Conservation (phyloP, 2,329 filamentous ascomycete genomes). For the Cytospora leucostoma region DNA sequence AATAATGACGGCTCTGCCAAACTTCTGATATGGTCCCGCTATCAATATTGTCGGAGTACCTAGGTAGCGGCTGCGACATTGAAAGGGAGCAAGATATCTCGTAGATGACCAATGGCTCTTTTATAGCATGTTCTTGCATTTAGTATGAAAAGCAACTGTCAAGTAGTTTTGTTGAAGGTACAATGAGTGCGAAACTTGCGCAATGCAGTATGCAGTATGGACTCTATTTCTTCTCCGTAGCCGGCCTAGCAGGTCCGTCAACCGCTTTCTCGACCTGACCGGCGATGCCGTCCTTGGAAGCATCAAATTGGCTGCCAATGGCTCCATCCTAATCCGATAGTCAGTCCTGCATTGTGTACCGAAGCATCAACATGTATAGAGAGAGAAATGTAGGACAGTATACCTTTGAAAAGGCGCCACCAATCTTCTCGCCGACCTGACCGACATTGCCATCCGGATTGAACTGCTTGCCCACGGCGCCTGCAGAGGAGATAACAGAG, state of each 20-base stretch:
- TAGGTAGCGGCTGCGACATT: too few relatives aligned
- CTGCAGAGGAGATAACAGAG: background rate
- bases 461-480: constrained; percentile 9
- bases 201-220: background rate
- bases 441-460: constrained; percentile 13
- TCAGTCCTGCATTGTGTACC: background rate
- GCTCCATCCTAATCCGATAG: background rate
- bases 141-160: background rate
- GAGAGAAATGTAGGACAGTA: too few relatives aligned
- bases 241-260: constrained; percentile 9
- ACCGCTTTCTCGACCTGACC: constrained; percentile 11
- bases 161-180: background rate
- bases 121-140: too few relatives aligned
- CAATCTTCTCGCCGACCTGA: constrained; percentile 11
- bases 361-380: too few relatives aligned
- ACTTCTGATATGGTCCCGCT: too few relatives aligned
- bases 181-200: background rate
- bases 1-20: too few relatives aligned
- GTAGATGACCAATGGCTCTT: too few relatives aligned
- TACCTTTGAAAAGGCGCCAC: constrained; percentile 12
- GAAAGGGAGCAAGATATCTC: too few relatives aligned
- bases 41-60: too few relatives aligned
- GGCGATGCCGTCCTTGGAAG: constrained; percentile 10
- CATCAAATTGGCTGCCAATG: constrained; percentile 13
- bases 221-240: constrained; percentile 2